Evolutionary conservation across 1,284 basidiomycete species (phyloP).

Genomic region (Anthracocystis setariae): DNA sequence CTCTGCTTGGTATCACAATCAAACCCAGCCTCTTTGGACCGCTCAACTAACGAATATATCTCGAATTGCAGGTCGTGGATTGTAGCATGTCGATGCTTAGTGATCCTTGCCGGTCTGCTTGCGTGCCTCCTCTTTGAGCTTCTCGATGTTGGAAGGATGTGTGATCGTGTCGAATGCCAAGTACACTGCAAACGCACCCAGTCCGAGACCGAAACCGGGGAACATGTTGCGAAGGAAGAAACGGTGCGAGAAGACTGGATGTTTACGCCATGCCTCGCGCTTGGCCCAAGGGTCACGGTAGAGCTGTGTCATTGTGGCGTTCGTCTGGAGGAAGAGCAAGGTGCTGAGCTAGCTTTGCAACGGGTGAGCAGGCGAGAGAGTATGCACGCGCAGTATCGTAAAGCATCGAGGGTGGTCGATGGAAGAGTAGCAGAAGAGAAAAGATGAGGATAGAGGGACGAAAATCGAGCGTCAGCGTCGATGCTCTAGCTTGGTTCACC

Average conservation of each 20-base stretch:
- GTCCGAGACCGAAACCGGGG: conserved; percentile 64
- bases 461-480: background rate
- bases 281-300: conserved; percentile 67
- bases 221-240: conserved; percentile 64
- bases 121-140: conserved; percentile 62
- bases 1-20: background rate
- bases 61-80: too few species aligned
- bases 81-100: conserved; percentile 1
- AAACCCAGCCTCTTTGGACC: background rate
- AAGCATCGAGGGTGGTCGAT: too few species aligned
- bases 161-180: conserved; percentile 53
- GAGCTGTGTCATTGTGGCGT: conserved; percentile 49
- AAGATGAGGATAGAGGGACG: background rate
- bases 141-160: conserved; percentile 62
- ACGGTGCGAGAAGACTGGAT: conserved; percentile 65
- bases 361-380: background rate
- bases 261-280: conserved; percentile 67
- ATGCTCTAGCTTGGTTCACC: background rate
- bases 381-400: background rate
- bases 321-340: background rate
- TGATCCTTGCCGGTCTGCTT: conserved; percentile 48
- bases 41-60: too few species aligned
- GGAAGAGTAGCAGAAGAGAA: too few species aligned
- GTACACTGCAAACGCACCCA: conserved; percentile 61
- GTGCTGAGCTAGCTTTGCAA: background rate